phyloP scores from a whole-genome alignment of 495 filamentous ascomycete species.

The Xylaria palmicola region DNA sequence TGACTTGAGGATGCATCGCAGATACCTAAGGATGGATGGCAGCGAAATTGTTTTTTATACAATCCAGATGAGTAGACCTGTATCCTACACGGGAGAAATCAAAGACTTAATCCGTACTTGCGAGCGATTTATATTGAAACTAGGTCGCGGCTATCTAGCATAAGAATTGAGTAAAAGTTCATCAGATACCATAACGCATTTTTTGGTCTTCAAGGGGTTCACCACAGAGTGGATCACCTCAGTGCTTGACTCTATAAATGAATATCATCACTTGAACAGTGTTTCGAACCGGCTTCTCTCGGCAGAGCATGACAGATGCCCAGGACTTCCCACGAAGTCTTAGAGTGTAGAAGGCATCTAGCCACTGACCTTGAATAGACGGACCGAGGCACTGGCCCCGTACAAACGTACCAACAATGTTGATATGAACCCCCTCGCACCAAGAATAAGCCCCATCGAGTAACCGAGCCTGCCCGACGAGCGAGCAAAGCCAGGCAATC shows the following conservation, averaged over 20 bases:
- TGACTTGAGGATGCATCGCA: no score
- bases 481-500: slow-evolving; percentile 68
- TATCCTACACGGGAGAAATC: neutral
- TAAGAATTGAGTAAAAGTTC: slow-evolving; percentile 46
- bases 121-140: no score
- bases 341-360: slow-evolving; percentile 38
- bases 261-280: slow-evolving; percentile 89
- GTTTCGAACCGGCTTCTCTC: slow-evolving; percentile 23
- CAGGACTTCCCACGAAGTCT: slow-evolving; percentile 47
- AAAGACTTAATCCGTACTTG: neutral
- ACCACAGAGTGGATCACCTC: slow-evolving; percentile 65
- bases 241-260: slow-evolving; percentile 99
- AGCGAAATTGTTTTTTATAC: neutral
- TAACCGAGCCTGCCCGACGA: slow-evolving; percentile 66
- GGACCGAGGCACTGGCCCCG: slow-evolving; percentile 14
- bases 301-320: slow-evolving; percentile 28
- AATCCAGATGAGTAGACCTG: neutral
- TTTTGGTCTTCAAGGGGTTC: slow-evolving; percentile 58
- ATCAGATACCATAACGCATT: slow-evolving; percentile 93
- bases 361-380: neutral
- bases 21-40: neutral
- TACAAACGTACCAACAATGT: slow-evolving; percentile 31
- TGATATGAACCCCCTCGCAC: slow-evolving; percentile 73
- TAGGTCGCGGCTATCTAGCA: no score
- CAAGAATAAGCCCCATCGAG: slow-evolving; percentile 99